A percentile compares a stretch with the other conserved stretches of the same genome.
phyloP scores from a whole-genome alignment of 805 yeast genomes.

The Pichia insulana region DNA sequence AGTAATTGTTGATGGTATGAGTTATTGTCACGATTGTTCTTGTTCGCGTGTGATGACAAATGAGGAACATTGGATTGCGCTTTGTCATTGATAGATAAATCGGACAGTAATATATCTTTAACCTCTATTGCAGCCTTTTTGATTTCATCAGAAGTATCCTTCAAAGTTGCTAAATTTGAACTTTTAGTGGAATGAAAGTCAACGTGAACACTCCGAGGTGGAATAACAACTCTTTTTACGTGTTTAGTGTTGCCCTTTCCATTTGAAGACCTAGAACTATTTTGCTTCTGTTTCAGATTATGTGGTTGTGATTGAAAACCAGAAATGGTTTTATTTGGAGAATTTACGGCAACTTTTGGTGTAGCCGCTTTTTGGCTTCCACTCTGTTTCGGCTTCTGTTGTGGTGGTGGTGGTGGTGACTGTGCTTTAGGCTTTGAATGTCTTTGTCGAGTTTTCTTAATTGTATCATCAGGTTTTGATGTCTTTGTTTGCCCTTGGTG shows the following conservation, averaged over 20 bases:
- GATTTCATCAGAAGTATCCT: conserved; percentile 17
- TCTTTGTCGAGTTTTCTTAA: neutral
- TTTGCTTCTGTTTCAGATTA: conserved; percentile 31
- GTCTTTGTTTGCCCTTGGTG: neutral
- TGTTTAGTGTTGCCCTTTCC: neutral
- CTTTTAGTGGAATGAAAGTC: conserved; percentile 8
- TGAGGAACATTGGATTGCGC: neutral
- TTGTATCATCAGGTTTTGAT: conserved; percentile 3
- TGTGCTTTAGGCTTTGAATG: neutral
- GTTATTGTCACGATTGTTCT: conserved; percentile 6
- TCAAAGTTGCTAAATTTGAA: conserved; percentile 8
- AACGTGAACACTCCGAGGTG: conserved; percentile 25
- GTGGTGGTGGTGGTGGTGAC: neutral
- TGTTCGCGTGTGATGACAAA: conserved; percentile 14
- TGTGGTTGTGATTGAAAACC: neutral
- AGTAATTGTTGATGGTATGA: conserved; percentile 3
- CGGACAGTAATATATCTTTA: conserved; percentile 13
- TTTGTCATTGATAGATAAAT: conserved; percentile 7
- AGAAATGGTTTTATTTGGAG: neutral
- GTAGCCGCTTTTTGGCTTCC: neutral
- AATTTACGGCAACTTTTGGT: neutral
- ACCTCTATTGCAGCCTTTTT: conserved; percentile 17
- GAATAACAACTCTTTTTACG: conserved; percentile 16
- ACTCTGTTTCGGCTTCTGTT: neutral
- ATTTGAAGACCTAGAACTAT: conserved; percentile 36